Conservation (phyloP, 805 yeast genomes). For the Candida tibetensis region DNA sequence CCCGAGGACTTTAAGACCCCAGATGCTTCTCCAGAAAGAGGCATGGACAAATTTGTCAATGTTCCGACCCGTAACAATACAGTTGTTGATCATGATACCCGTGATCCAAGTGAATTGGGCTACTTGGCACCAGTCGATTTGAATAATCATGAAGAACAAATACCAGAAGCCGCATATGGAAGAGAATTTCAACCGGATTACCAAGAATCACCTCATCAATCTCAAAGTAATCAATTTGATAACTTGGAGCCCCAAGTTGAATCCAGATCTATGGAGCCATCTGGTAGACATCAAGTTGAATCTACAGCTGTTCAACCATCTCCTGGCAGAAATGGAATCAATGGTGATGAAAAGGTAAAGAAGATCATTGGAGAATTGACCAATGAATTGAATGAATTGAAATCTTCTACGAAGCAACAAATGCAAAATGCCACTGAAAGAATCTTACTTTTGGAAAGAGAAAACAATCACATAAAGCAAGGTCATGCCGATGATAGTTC, state of each 20-base stretch:
- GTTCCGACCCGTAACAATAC: neutral
- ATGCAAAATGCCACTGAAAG: conserved; percentile 57
- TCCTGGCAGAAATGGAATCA: no score
- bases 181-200: neutral
- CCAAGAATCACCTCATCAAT: no score
- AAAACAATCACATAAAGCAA: conserved; percentile 17
- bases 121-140: no score
- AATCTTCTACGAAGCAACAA: conserved; percentile 39
- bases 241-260: no score
- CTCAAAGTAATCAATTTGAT: no score
- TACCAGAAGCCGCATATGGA: no score
- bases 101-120: no score
- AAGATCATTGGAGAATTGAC: conserved; percentile 31
- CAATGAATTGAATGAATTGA: conserved; percentile 31
- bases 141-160: no score
- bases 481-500: conserved; percentile 9
- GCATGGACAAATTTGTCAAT: conserved; percentile 3
- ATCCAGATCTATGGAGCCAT: no score
- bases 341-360: conserved; percentile 22
- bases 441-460: conserved; percentile 47
- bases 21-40: conserved; percentile 18
- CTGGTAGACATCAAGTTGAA: no score
- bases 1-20: conserved; percentile 26
- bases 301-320: no score
- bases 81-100: conserved; percentile 1